These are phyloP conservation scores for Colletotrichum gigasporum DNA, from an alignment of 2,329 filamentous ascomycete genomes.

Conservation along the genomic window DNA sequence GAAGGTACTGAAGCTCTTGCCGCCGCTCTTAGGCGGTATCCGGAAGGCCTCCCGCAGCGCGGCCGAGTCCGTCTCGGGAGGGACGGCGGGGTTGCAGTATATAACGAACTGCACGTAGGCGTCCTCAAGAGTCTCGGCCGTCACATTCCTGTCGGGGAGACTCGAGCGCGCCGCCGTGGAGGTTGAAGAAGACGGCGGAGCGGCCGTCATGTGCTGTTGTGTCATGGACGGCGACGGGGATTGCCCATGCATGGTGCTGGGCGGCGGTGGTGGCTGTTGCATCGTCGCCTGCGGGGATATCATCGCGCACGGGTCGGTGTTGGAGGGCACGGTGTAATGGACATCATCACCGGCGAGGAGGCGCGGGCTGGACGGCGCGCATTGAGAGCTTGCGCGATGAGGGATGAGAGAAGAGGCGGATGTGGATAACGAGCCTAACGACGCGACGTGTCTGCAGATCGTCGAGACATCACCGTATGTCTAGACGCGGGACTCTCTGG, in stretches of 20 bases:
- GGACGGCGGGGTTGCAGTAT: slow-evolving; percentile 87
- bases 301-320: slow-evolving; percentile 22
- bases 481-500: background rate
- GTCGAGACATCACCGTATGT: background rate
- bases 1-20: slow-evolving; percentile 85
- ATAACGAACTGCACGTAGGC: slow-evolving; percentile 87
- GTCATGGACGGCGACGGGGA: slow-evolving; percentile 9
- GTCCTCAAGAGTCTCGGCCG: slow-evolving; percentile 77
- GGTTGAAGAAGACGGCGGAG: background rate
- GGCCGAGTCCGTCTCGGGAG: slow-evolving; percentile 73
- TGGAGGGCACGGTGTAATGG: background rate
- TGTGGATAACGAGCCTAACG: background rate
- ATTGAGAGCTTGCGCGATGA: slow-evolving; percentile 10
- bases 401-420: background rate
- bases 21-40: slow-evolving; percentile 84
- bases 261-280: slow-evolving; percentile 2
- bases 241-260: slow-evolving; percentile 4
- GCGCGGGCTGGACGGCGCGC: background rate
- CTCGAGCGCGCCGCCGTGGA: slow-evolving; percentile 24
- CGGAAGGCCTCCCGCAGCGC: slow-evolving; percentile 81
- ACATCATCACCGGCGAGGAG: slow-evolving; percentile 20
- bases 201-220: slow-evolving; percentile 5
- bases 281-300: slow-evolving; percentile 9
- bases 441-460: slow-evolving; percentile 12
- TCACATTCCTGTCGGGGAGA: slow-evolving; percentile 75